phyloP scores from a whole-genome alignment of 805 yeast species.

The Lachancea sp. region DNA sequence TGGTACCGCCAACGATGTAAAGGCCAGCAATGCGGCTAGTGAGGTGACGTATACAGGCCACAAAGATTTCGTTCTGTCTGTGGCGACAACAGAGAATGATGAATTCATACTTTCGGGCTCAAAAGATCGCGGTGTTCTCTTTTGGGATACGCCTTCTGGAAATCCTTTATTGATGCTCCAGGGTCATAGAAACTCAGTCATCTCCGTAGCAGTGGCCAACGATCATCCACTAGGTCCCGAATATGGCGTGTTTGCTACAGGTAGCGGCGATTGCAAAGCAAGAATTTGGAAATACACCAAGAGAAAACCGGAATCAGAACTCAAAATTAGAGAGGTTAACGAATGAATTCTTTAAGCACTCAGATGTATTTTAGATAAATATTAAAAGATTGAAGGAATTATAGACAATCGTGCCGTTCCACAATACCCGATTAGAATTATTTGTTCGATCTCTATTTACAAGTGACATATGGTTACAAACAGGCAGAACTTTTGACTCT shows the following conservation, averaged over 20 bases:
- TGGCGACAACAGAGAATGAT: conserved; percentile 89
- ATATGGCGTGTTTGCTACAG: conserved; percentile 88
- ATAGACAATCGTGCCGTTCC: neutral
- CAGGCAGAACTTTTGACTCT: neutral
- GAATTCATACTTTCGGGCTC: conserved; percentile 90
- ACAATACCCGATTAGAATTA: too few relatives aligned
- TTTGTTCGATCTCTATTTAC: neutral
- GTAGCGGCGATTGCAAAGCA: conserved; percentile 96
- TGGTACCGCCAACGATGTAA: conserved; percentile 33
- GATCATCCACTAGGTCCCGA: conserved; percentile 51
- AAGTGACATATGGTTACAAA: neutral
- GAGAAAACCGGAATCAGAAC: conserved; percentile 9
- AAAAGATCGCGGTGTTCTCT: conserved; percentile 92
- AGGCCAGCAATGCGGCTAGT: conserved; percentile 50
- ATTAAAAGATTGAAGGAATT: neutral
- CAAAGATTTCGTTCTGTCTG: conserved; percentile 90
- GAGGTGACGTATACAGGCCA: conserved; percentile 94
- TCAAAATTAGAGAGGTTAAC: conserved; percentile 15
- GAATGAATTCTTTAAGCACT: neutral
- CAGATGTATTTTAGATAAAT: conserved; percentile 1
- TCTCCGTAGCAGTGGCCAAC: conserved; percentile 86
- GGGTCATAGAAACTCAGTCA: conserved; percentile 94
- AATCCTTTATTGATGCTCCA: conserved; percentile 92
- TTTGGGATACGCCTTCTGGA: conserved; percentile 92
- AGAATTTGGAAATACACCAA: conserved; percentile 84